Evolutionary conservation across 2,329 filamentous ascomycete genomes (phyloP), one percentile per base, ranked within the genome.

Genomic region (Curvularia verruculosa): DNA sequence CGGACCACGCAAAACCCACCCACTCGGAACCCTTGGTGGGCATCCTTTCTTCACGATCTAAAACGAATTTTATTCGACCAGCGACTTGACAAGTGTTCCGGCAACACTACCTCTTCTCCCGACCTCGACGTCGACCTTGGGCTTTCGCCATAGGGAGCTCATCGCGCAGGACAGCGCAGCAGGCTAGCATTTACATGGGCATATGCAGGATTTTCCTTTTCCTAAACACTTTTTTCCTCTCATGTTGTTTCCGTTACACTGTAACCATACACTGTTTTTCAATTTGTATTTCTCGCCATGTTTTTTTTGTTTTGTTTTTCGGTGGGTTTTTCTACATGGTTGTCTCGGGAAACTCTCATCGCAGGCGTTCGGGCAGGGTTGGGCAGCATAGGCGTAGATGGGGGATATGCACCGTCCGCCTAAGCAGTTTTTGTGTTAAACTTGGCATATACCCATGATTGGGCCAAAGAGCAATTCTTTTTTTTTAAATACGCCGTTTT

Each of bases 21-120:
- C 18, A 52, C n/a, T 23, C 10, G 7, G 28, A 36, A 15, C 41
- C 37, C 36, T 53, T 54, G 58, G n/a, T 26, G 36, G 36, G 31
- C 31, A 66, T 28, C 31, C 19, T 9, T 23, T 46, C 23, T 29
- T 52, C 37, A 65, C 59, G 64, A 66, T 31, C 54, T 58, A 52
- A 46, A 56, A 68, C 61, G 54, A 68, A n/a, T 40, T 52, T 52
- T 45, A 54, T 57, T 56, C 59, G 41, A 52, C 48, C 43, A 58
- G 58, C 54, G 53, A 63, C 54, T 68, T 68, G 66, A 67, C 53
- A 29, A 54, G 50, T 66, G 55, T 66, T 58, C 40, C 23, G 31
- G 43, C 31, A 62, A 56, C 56, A 63, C 52, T 48, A 41, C 54
- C 52, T 29, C 28, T 40, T 29, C 41, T 39, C 37, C 41, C 39